These are phyloP conservation scores for Vitis vinifera DNA, from an alignment of 164 flowering plant genomes.

Conservation along the genomic window DNA sequence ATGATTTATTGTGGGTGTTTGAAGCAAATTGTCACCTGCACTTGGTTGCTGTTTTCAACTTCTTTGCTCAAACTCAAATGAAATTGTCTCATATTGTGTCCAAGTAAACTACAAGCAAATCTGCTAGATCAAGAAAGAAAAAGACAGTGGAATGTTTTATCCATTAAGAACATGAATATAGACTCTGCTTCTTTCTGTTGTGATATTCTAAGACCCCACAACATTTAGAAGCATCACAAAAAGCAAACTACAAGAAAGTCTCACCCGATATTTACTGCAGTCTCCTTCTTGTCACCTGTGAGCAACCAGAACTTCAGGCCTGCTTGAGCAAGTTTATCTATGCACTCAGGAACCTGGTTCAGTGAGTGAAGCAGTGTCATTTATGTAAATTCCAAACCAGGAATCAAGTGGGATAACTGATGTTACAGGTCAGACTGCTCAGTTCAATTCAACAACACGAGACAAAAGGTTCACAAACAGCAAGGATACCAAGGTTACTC, in stretches of 20 bases:
- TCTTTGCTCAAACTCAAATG: constrained; percentile 35
- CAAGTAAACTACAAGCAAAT: constrained; percentile 64
- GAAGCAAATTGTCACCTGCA: constrained; percentile 29
- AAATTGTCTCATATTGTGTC: constrained; percentile 55
- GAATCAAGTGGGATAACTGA: no score
- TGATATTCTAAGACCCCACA: no score
- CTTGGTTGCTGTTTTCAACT: constrained; percentile 22
- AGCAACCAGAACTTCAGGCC: constrained; percentile 68
- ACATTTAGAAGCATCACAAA: no score
- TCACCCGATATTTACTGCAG: constrained; percentile 70
- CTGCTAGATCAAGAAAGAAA: constrained; percentile 22
- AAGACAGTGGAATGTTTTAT: no score
- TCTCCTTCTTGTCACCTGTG: constrained; percentile 69
- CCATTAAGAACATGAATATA: not conserved
- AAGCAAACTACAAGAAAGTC: not conserved
- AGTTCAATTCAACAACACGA: no score
- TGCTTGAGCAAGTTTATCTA: constrained; percentile 72
- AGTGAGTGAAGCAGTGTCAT: not conserved
- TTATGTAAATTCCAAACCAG: no score
- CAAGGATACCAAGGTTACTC: no score
- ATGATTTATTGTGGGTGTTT: not conserved
- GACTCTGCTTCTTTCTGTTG: no score
- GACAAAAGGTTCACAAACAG: no score
- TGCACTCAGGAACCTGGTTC: constrained; percentile 64
- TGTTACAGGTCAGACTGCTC: no score